Base-by-base conservation (phyloP, 768 basidiomycete genomes). In the Kwoniella dendrophila region DNA sequence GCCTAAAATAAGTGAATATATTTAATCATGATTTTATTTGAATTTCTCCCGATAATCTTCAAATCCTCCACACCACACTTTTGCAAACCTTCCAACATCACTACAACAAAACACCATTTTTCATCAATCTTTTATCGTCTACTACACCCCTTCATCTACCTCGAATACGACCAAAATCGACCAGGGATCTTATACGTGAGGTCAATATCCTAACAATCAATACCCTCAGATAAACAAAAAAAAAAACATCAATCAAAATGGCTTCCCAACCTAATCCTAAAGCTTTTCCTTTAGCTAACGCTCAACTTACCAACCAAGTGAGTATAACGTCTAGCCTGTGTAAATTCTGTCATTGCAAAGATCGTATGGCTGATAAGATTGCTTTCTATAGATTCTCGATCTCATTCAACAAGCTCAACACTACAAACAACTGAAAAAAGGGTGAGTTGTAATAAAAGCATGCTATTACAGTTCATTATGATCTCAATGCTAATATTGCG, bases 371-470 rank as follows among this genome's bases (percentile, higher is more conserved):
- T 54, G 52, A 54, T 54, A 10, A 38, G 11, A 20, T 40, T 11
- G 52, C 18, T 48, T 33, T 27, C 26, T 67, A 14, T 57, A 95
- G 92, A 96, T 98, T 74, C 85, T 99, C 56, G 95, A 98, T 75
- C 84, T 98, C 59, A 89, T 96, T 32, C 92, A 96, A 73, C 90
- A 95, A 81, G 94, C 95, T 41, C 83, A 86, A n/a, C 89, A 93
- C 80, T 96, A 95, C 83, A 97, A 97, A 82, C 94, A 97, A 80
- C 82, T 97, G 49, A 98, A 97, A 83, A 97, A 97, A 83, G 95
- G 73, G 71, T 74, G 45, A 69, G 70, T 64, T 20, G 22, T 29
- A n/a, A 38, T 30, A n/a, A n/a, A n/a, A n/a, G n/a, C n/a, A n/a
- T n/a, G n/a, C n/a, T n/a, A n/a, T n/a, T n/a, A n/a, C n/a, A n/a